Evolutionary conservation across 768 basidiomycete genomes (phyloP).

Genomic region (Solioccasus polychromus): DNA sequence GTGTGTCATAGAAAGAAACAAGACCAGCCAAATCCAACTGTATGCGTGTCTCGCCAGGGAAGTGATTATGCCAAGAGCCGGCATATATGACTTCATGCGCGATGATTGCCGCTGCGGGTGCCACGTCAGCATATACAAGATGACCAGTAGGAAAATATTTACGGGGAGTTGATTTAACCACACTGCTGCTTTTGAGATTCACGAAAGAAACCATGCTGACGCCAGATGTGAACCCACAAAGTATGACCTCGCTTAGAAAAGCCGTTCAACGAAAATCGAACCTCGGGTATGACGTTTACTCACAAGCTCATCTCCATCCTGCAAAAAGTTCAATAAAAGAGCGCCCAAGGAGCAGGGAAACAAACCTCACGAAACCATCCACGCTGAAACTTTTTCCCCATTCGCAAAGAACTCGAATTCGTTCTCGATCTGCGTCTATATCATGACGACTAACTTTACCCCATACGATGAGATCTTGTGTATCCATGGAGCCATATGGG

Average conservation of each 20-base stretch:
- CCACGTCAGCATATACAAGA: background rate
- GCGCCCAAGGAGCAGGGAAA: background rate
- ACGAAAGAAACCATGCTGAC: conserved; percentile 22
- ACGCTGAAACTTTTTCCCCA: conserved; percentile 42
- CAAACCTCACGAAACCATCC: conserved; percentile 47
- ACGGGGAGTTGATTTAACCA: background rate
- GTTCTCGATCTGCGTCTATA: conserved; percentile 34
- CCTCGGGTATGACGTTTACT: background rate
- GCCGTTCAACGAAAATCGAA: background rate
- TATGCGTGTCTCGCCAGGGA: conserved; percentile 36
- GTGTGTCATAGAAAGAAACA: conserved; percentile 37
- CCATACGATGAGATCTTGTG: conserved; percentile 48
- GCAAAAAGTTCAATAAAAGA: background rate
- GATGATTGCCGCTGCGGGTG: background rate
- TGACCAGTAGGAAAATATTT: background rate
- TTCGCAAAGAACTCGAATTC: conserved; percentile 39
- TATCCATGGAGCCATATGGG: conserved; percentile 40
- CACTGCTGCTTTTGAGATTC: conserved; percentile 1
- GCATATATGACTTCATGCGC: conserved; percentile 10
- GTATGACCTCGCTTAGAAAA: conserved; percentile 37
- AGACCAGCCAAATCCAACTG: conserved; percentile 32
- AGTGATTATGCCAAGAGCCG: conserved; percentile 33
- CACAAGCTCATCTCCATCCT: conserved; percentile 35
- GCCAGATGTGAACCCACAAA: conserved; percentile 33
- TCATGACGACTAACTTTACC: conserved; percentile 24